phyloP scores from a whole-genome alignment of 2,329 filamentous ascomycete genomes.

The Trichocomaceae sp. region DNA sequence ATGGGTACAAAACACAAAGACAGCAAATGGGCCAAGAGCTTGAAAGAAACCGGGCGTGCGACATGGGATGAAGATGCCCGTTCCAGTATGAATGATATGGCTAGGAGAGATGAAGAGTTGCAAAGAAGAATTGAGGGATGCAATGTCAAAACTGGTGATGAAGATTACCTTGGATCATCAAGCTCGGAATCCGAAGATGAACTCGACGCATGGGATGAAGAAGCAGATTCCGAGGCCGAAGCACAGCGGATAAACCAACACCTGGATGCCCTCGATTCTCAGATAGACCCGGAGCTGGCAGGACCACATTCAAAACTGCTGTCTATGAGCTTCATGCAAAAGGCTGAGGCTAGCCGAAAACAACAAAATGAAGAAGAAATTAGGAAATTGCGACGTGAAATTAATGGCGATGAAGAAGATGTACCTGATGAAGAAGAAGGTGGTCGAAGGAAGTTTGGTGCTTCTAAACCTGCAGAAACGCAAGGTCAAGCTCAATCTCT shows the following conservation, averaged over 20 bases:
- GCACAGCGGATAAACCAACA: constrained; percentile 32
- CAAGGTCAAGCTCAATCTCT: constrained; percentile 24
- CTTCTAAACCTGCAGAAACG: constrained; percentile 26
- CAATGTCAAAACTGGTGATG: constrained; percentile 55
- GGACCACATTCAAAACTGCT: constrained; percentile 61
- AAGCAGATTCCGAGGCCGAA: constrained; percentile 28
- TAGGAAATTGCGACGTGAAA: constrained; percentile 61
- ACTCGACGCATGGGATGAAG: constrained; percentile 51
- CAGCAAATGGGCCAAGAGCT: constrained; percentile 85
- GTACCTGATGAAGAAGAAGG: constrained; percentile 47
- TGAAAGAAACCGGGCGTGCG: constrained; percentile 69
- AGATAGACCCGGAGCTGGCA: constrained; percentile 31
- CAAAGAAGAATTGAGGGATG: constrained; percentile 72
- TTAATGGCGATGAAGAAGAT: constrained; percentile 56
- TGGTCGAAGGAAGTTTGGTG: constrained; percentile 52
- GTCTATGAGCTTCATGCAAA: constrained; percentile 91
- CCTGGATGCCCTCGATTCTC: constrained; percentile 44
- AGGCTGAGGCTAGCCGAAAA: constrained; percentile 70
- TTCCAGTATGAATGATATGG: constrained; percentile 70
- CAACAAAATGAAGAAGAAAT: constrained; percentile 74
- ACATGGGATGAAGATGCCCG: constrained; percentile 87
- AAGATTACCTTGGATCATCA: constrained; percentile 44
- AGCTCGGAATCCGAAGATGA: constrained; percentile 58
- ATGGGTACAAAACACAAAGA: constrained; percentile 81
- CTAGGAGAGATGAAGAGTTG: constrained; percentile 73